Conservation (phyloP, 2,329 filamentous ascomycete species). For the Coleophoma crateriformis region DNA sequence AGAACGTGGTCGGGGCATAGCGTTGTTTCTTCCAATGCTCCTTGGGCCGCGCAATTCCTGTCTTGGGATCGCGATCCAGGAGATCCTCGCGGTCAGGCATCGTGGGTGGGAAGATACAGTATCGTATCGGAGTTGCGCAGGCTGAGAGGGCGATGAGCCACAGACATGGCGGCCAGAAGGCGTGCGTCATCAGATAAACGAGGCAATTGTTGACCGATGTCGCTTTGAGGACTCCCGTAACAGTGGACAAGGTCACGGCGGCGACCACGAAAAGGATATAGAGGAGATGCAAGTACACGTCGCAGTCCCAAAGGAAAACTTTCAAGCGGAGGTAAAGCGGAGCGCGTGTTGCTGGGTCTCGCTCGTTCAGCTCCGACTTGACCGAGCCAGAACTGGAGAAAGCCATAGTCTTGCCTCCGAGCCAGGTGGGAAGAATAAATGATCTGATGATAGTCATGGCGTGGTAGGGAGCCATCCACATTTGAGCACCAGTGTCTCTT, state of each 20-base stretch:
- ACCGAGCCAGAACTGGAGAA: slow-evolving; percentile 58
- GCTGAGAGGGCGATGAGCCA: slow-evolving; percentile 33
- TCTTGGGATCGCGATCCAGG: slow-evolving; percentile 48
- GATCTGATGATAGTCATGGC: slow-evolving; percentile 51
- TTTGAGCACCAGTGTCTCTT: slow-evolving; percentile 47
- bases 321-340: slow-evolving; percentile 47
- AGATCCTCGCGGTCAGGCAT: slow-evolving; percentile 54
- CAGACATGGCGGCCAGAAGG: slow-evolving; percentile 55
- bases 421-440: slow-evolving; percentile 52
- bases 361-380: slow-evolving; percentile 50
- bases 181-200: slow-evolving; percentile 50
- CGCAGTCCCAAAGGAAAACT: slow-evolving; percentile 49
- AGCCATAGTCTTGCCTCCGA: slow-evolving; percentile 51
- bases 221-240: slow-evolving; percentile 47
- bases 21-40: slow-evolving; percentile 46
- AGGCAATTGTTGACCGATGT: slow-evolving; percentile 5
- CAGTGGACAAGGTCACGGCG: slow-evolving; percentile 31
- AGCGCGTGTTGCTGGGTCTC: slow-evolving; percentile 43
- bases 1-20: slow-evolving; percentile 46
- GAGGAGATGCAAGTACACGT: slow-evolving; percentile 50
- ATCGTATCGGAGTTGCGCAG: slow-evolving; percentile 46
- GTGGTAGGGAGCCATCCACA: slow-evolving; percentile 61
- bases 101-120: slow-evolving; percentile 53
- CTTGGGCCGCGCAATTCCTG: slow-evolving; percentile 45
- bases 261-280: slow-evolving; percentile 42